Percentiles rank a stretch among this genome's conserved stretches.
These are phyloP conservation scores for Trichoderma sp. DNA, from an alignment of 2,329 filamentous ascomycete genomes.

Conservation along the genomic window DNA sequence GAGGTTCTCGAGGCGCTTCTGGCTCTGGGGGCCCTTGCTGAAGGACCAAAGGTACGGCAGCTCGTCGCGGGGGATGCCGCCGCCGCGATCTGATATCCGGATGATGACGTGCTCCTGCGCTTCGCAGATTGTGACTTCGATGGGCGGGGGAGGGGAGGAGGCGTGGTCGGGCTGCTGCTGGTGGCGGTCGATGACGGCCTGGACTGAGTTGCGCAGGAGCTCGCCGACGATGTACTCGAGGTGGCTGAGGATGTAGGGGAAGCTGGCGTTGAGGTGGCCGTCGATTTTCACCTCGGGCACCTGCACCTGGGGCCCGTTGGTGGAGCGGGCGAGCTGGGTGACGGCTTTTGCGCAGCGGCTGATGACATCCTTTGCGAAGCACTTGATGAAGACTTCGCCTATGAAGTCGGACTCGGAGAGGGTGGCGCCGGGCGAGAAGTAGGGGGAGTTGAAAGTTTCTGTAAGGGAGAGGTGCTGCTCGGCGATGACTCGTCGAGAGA, in stretches of 20 bases:
- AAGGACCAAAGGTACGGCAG: slow-evolving; percentile 95
- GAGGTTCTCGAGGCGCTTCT: slow-evolving; percentile 78
- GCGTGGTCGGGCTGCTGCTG: slow-evolving; percentile 35
- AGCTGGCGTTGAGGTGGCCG: slow-evolving; percentile 84
- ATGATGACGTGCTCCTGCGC: slow-evolving; percentile 94
- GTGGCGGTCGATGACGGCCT: slow-evolving; percentile 80
- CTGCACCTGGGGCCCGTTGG: slow-evolving; percentile 66
- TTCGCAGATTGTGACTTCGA: slow-evolving; percentile 93
- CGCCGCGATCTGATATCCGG: slow-evolving; percentile 90
- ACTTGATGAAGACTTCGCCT: slow-evolving; percentile 91
- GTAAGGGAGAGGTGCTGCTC: slow-evolving; percentile 95
- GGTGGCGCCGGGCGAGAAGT: slow-evolving; percentile 80
- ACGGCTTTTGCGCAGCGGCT: slow-evolving; percentile 76
- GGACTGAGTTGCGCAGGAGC: slow-evolving; percentile 89
- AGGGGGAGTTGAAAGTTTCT: slow-evolving; percentile 86
- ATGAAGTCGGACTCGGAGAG: slow-evolving; percentile 78
- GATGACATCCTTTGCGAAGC: slow-evolving; percentile 85
- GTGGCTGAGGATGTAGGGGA: slow-evolving; percentile 94
- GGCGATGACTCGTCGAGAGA: slow-evolving; percentile 92
- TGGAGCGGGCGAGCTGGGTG: slow-evolving; percentile 68
- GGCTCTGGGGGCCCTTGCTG: slow-evolving; percentile 81
- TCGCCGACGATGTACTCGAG: slow-evolving; percentile 97
- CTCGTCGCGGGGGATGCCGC: slow-evolving; percentile 81
- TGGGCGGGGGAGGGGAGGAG: slow-evolving; percentile 63
- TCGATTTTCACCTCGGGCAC: slow-evolving; percentile 80